These are phyloP conservation scores for Magnaporthiopsis poae DNA, from an alignment of 2,329 filamentous ascomycete genomes.

Conservation along the genomic window DNA sequence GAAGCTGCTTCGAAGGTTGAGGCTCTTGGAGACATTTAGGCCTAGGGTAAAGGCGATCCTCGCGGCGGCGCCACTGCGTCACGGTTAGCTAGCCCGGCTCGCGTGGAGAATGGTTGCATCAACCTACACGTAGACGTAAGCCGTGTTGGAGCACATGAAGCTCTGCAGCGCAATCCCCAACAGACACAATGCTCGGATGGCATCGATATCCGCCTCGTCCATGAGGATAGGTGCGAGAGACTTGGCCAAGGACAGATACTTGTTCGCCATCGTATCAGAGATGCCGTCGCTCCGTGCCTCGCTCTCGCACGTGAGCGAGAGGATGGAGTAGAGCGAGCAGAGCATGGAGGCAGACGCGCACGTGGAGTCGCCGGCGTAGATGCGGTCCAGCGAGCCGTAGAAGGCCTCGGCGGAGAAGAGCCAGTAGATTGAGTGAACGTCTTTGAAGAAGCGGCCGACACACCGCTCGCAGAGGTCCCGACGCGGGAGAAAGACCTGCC, in stretches of 20 bases:
- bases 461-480: conserved; percentile 20
- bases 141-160: conserved; percentile 18
- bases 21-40: conserved; percentile 16
- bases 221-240: conserved; percentile 16
- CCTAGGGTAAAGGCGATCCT: conserved; percentile 19
- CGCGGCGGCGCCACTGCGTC: conserved; percentile 14
- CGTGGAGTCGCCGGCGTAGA: conserved; percentile 18
- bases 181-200: conserved; percentile 19
- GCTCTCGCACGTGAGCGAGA: conserved; percentile 20
- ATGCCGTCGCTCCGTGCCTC: conserved; percentile 13
- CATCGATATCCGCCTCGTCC: conserved; percentile 19
- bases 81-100: no score
- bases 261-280: conserved; percentile 10
- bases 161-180: conserved; percentile 17
- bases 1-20: conserved; percentile 16
- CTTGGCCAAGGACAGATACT: conserved; percentile 19
- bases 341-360: conserved; percentile 17
- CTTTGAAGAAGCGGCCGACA: conserved; percentile 19
- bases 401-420: conserved; percentile 20
- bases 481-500: conserved; percentile 18
- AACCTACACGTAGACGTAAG: conserved; percentile 17
- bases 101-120: no score
- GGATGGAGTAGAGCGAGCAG: conserved; percentile 19
- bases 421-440: conserved; percentile 21
- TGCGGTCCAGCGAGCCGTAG: conserved; percentile 17